A percentile compares a stretch with the other conserved stretches of the same genome.
Evolutionary conservation across 345 rosid species (phyloP).

Genomic region (Syzygium oleosum): DNA sequence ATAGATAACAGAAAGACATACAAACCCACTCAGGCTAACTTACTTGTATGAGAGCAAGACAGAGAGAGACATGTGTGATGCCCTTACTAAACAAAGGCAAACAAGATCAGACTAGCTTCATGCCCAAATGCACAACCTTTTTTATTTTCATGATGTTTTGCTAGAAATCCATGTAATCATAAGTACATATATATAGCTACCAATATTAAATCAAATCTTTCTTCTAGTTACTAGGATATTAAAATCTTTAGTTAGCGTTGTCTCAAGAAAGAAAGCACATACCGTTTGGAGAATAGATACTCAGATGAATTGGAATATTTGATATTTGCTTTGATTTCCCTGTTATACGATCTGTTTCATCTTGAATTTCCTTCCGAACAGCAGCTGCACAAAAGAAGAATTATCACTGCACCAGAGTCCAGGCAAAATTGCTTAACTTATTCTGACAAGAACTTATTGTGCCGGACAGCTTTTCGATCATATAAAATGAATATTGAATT

Average conservation of each 20-base stretch:
- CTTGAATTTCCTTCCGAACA: slow-evolving; percentile 64
- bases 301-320: slow-evolving; percentile 62
- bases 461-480: not conserved
- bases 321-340: slow-evolving; percentile 68
- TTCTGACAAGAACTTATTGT: not conserved
- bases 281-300: slow-evolving; percentile 86
- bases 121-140: not conserved
- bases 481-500: not conserved
- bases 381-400: slow-evolving; percentile 33
- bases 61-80: not conserved
- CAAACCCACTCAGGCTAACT: not conserved
- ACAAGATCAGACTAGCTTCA: not conserved
- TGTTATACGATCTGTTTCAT: slow-evolving; percentile 73
- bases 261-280: slow-evolving; percentile 13
- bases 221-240: not conserved
- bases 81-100: not conserved
- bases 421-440: not conserved
- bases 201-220: not conserved
- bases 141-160: not conserved
- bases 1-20: not conserved
- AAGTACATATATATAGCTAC: not conserved
- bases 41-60: not conserved
- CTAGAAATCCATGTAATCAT: not conserved
- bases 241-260: not conserved
- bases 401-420: not conserved